Base-by-base conservation (phyloP, 768 basidiomycete genomes). In the Cystobasidium onofrii region DNA sequence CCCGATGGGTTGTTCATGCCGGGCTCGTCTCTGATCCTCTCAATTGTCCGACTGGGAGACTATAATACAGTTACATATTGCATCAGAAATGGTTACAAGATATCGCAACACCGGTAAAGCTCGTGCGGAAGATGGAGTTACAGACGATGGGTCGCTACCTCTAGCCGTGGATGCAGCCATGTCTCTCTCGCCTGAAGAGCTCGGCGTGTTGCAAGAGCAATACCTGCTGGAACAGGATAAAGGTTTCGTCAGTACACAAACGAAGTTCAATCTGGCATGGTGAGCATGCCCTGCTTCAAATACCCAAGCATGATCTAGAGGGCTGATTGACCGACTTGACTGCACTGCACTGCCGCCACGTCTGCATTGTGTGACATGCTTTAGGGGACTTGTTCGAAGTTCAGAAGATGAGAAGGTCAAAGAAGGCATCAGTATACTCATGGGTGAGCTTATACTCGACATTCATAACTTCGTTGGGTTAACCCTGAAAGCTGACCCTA, bases 181-280 rank as follows among this genome's bases (percentile, higher is more conserved):
- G 50, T 46, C 61, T 33, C 39, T 74, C 15, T 50, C 64, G 20
- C 60, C 64, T 17, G 62, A 74, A 18, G 75, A 76, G 46, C 50
- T 76, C 13, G 62, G 67, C 41, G 74, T 76, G 10, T 67, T 76
- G 27, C 55, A 73, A 41, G 64, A 76, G 20, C 75, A 98, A 80
- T 94, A 95, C 82, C 86, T 91, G 84, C 92, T 88, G 81, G 95
- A 99, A 81, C 83, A 87, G 23, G 84, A 86, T 0, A 88, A 92
- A 76, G 85, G 87, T 63, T 92, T 95, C 81, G 86, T 96, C 73
- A 92, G 91, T 12, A 86, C 89, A 7, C 96, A 99, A 83, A 95
- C 93, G 46, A 94, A 92, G 81, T 99, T 99, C 84, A 98, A 98
- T 83, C 94, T 89, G 81, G 87, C 91, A 46, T 96, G 95, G 95